phyloP scores from a whole-genome alignment of 441 rosid genomes.

The Arabidopsis hybrid region DNA sequence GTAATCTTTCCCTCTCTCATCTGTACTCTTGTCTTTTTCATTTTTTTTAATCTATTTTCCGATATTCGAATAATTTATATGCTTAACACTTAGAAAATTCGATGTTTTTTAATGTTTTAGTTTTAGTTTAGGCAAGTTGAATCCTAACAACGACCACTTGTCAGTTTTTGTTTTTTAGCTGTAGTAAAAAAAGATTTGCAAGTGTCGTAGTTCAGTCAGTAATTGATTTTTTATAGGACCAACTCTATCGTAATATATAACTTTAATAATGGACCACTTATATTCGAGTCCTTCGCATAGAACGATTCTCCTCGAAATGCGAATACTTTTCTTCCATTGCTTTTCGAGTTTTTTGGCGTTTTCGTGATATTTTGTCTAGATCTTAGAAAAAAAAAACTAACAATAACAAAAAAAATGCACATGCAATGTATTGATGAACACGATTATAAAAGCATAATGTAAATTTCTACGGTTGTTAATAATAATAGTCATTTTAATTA shows the following conservation, averaged over 20 bases:
- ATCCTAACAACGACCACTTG: constrained; percentile 17
- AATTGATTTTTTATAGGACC: constrained; percentile 9
- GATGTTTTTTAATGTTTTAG: not conserved
- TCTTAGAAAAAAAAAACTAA: not conserved
- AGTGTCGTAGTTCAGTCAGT: constrained; percentile 20
- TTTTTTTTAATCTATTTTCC: not conserved
- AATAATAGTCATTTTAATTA: not conserved
- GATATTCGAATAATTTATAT: not conserved
- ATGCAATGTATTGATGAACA: constrained; percentile 11
- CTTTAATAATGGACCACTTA: constrained; percentile 41
- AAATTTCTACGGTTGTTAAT: not conserved
- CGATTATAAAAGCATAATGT: not conserved
- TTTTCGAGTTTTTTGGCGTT: constrained; percentile 1
- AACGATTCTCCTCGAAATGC: constrained; percentile 38
- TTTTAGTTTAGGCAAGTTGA: not conserved
- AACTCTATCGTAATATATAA: not conserved
- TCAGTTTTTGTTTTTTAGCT: constrained; percentile 29
- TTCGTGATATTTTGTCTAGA: constrained; percentile 2
- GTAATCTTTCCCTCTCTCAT: constrained; percentile 40
- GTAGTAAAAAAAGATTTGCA: not conserved
- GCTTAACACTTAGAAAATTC: constrained; percentile 20
- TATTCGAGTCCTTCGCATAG: constrained; percentile 33
- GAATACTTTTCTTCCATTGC: constrained; percentile 31
- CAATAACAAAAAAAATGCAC: not conserved
- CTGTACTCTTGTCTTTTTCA: not conserved